These are phyloP conservation scores for Claviceps purpurea DNA, from an alignment of 2,329 filamentous ascomycete species.

Conservation along the genomic window DNA sequence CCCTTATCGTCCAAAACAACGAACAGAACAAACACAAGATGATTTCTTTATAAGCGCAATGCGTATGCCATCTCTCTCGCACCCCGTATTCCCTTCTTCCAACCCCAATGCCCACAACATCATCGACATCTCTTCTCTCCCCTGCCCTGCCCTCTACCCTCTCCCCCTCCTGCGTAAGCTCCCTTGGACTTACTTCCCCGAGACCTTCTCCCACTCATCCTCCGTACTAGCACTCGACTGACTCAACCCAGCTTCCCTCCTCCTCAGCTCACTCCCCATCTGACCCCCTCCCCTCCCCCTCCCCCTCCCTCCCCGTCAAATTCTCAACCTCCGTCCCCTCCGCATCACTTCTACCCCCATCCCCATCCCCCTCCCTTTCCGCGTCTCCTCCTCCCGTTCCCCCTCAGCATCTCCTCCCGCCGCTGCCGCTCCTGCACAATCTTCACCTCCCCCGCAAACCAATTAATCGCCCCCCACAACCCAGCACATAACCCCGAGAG, in stretches of 20 bases:
- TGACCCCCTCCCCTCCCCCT: conserved; percentile 11
- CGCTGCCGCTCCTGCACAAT: conserved; percentile 24
- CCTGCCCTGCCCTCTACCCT: too few relatives aligned
- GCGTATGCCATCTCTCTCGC: too few relatives aligned
- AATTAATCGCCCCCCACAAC: conserved; percentile 92
- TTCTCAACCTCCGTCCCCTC: conserved; percentile 36
- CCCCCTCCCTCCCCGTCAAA: conserved; percentile 17
- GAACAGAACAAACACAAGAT: too few relatives aligned
- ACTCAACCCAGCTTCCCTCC: conserved; percentile 16
- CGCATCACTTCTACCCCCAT: conserved; percentile 27
- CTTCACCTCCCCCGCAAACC: conserved; percentile 66
- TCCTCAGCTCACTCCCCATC: conserved; percentile 33
- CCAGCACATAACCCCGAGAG: conserved; percentile 68
- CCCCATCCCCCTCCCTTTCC: conserved; percentile 18
- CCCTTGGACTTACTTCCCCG: conserved; percentile 23
- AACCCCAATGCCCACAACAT: too few relatives aligned
- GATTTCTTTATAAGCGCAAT: too few relatives aligned
- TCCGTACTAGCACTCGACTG: conserved; percentile 64
- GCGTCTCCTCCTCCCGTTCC: conserved; percentile 13
- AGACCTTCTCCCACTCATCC: conserved; percentile 96
- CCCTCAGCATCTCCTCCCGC: conserved; percentile 20
- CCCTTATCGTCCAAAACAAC: too few relatives aligned
- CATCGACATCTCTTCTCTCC: too few relatives aligned
- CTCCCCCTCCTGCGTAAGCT: too few relatives aligned
- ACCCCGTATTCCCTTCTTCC: too few relatives aligned